A percentile compares a stretch with the other conserved stretches of the same genome.
phyloP scores from a whole-genome alignment of 208 protist species.

The Leishmania tarentolae region DNA sequence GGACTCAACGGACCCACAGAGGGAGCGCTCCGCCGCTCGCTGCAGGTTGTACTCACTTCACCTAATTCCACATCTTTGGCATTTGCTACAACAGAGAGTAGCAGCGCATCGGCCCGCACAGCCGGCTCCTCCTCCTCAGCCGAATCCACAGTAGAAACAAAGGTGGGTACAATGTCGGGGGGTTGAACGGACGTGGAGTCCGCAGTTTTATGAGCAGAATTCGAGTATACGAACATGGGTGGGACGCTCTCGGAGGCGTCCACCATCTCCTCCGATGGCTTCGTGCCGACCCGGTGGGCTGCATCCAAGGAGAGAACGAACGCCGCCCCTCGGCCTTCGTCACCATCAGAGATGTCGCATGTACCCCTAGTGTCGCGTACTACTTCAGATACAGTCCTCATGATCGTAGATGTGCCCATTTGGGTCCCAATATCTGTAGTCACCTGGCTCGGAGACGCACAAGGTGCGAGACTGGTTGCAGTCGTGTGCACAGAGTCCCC shows the following conservation, averaged over 20 bases:
- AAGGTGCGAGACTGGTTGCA: not conserved
- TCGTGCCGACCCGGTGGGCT: constrained; percentile 7
- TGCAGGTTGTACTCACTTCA: not conserved
- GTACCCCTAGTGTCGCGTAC: not conserved
- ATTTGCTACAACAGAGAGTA: not conserved
- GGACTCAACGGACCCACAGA: constrained; percentile 26
- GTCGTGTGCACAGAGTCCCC: not conserved
- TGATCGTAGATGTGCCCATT: not conserved
- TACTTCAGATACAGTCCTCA: not conserved
- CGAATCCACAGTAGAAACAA: not conserved
- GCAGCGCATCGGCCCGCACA: not conserved
- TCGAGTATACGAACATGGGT: not conserved
- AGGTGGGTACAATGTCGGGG: not conserved
- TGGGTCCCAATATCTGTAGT: not conserved
- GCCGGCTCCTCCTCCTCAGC: not conserved
- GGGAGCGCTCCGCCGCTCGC: not conserved
- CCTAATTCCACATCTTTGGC: not conserved
- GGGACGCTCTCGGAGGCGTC: not conserved
- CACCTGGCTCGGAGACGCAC: not conserved
- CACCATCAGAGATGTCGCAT: not conserved
- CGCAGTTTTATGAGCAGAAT: not conserved
- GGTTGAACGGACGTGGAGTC: not conserved
- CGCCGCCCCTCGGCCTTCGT: constrained; percentile 6
- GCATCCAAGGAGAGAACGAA: constrained; percentile 13
- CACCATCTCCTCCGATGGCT: not conserved